Evolutionary conservation across 2,329 filamentous ascomycete species (phyloP), one percentile per base, ranked within the genome.

Genomic region (Pseudopyricularia javanii): DNA sequence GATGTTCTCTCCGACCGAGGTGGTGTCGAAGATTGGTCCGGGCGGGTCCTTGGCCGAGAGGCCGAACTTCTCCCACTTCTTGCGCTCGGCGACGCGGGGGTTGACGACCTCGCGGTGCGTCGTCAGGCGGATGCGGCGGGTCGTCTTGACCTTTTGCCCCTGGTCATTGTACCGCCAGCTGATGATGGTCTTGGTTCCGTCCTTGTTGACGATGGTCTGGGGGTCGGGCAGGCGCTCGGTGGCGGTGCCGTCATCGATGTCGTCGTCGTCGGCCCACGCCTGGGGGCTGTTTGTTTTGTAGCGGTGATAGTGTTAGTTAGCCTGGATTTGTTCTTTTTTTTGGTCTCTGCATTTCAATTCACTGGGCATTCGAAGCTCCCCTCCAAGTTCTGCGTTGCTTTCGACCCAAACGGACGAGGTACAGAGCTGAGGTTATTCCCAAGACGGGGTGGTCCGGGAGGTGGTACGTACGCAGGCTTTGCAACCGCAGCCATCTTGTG

Each of bases 1-100:
- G 70, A 98, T 97, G 77, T 98, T 98, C 76, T 98, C 93, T 64
- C 88, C 93, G 43, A 97, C 86, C 40, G 84, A 89, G 53, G 91
- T 96, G 55, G 91, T 97, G 70, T 95, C 90, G 61, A 82, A 76
- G 58, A 88, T 86, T 48, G 93, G 93, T 33, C 93, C 93, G 2
- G 80, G 67, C 56, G 82, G 72, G 71, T 96, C 90, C 70, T 89
- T 91, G 68, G 87, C 88, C 65, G 91, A 91, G 55, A 83, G 74
- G 43, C 93, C 93, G 68, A 98, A 97, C 75, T 98, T 98, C 63
- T 78, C 61, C 91, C 91, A 97, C 64, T 80, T 79, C 74, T 93
- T 89, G 67, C 93, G 88, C 75, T 95, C 91, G 58, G 93, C 93
- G 55, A 98, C 91, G 64, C 89, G 88, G 53, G 93, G 93, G 79